Percentiles rank a stretch among this genome's conserved stretches.
Conservation (phyloP, 2,329 filamentous ascomycete genomes). For the Ophiostoma angusticollis region DNA sequence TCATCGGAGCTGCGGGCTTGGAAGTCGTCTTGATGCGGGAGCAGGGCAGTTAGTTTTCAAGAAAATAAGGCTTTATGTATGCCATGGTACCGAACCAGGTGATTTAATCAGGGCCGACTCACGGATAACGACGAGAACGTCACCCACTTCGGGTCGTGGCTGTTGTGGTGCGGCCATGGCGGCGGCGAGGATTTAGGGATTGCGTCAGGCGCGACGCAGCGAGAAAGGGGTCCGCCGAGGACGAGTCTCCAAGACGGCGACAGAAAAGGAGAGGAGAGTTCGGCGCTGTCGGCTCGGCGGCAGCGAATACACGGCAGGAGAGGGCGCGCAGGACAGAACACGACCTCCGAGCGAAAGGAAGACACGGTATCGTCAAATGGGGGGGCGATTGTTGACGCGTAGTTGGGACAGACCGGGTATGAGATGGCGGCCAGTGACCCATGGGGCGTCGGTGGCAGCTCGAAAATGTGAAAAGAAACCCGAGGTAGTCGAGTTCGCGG, state of each 20-base stretch:
- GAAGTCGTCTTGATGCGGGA: slow-evolving; percentile 71
- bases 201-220: background rate
- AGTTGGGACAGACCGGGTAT: slow-evolving; percentile 5
- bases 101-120: slow-evolving; percentile 27
- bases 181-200: slow-evolving; percentile 2
- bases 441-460: background rate
- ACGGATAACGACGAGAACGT: slow-evolving; percentile 61
- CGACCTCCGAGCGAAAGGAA: background rate
- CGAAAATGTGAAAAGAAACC: too few relatives aligned
- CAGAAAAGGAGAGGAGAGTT: background rate
- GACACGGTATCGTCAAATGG: too few relatives aligned
- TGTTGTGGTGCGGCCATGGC: slow-evolving; percentile 22
- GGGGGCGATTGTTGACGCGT: background rate
- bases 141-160: slow-evolving; percentile 46
- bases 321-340: too few relatives aligned
- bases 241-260: background rate
- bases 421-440: background rate
- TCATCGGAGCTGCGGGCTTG: slow-evolving; percentile 84
- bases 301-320: too few relatives aligned
- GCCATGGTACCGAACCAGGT: background rate
- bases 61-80: too few relatives aligned
- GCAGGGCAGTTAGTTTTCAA: background rate
- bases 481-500: too few relatives aligned
- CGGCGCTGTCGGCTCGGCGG: too few relatives aligned
- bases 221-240: background rate